Conservation (phyloP, 192 early-diverging fungal genomes). For the Linnemannia hyalina region DNA sequence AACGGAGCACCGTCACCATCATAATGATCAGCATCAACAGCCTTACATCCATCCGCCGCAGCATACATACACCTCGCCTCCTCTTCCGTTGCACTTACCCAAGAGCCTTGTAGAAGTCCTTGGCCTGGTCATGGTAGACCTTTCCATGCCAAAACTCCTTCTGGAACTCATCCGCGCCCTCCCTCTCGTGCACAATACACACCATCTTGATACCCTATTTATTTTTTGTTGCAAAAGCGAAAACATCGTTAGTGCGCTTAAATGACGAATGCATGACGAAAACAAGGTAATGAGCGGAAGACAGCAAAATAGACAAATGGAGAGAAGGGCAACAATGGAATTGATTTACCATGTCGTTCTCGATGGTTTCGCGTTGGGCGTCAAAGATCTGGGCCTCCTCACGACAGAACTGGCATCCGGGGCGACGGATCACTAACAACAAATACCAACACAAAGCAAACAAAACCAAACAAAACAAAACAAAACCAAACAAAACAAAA, state of each 20-base stretch:
- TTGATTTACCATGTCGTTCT: conserved; percentile 38
- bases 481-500: no score
- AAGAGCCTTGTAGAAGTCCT: conserved; percentile 57
- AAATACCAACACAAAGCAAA: background rate
- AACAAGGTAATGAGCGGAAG: background rate
- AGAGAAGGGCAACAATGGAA: background rate
- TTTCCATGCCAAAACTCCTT: conserved; percentile 59
- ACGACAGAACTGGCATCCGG: conserved; percentile 66
- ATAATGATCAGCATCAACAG: background rate
- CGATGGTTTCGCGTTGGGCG: conserved; percentile 40
- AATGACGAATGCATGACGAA: background rate
- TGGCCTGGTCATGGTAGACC: conserved; percentile 57
- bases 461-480: no score
- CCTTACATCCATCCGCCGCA: no score
- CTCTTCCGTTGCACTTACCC: conserved; percentile 31
- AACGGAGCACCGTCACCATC: background rate
- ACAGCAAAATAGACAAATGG: background rate
- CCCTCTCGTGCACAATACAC: conserved; percentile 60
- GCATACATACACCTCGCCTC: no score
- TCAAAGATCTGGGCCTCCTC: conserved; percentile 57
- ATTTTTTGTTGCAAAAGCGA: background rate
- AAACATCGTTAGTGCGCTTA: background rate
- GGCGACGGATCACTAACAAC: conserved; percentile 54
- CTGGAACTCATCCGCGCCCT: conserved; percentile 57
- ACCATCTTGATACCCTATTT: conserved; percentile 61